phyloP scores from a whole-genome alignment of 257 asterid genomes.

The Lavandula angustifolia region DNA sequence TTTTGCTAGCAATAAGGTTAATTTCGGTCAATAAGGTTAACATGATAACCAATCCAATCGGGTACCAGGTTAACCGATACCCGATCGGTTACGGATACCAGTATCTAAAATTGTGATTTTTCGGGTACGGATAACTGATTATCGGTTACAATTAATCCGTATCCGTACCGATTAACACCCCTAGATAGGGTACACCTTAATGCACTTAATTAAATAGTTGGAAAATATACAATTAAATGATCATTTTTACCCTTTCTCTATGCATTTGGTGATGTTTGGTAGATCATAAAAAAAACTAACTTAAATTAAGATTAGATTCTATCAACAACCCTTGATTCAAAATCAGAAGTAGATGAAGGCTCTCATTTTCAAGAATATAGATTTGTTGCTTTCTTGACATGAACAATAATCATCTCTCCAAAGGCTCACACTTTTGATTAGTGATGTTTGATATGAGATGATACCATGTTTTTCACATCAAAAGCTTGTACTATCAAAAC shows the following conservation, averaged over 20 bases:
- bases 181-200: constrained; percentile 12
- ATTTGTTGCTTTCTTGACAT: constrained; percentile 36
- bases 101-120: too few species aligned
- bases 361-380: constrained; percentile 37
- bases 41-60: too few species aligned
- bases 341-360: constrained; percentile 41
- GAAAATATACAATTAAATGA: constrained; percentile 25
- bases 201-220: constrained; percentile 23
- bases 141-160: too few species aligned
- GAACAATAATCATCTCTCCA: too few species aligned
- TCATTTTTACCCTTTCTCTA: constrained; percentile 23
- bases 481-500: constrained; percentile 6
- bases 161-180: too few species aligned
- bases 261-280: constrained; percentile 51
- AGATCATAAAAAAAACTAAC: constrained; percentile 44
- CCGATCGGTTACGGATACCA: too few species aligned
- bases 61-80: too few species aligned
- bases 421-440: too few species aligned
- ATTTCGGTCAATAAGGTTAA: too few species aligned
- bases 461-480: constrained; percentile 4
- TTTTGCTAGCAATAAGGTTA: too few species aligned
- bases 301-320: constrained; percentile 50
- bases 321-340: constrained; percentile 49
- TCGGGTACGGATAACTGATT: too few species aligned
- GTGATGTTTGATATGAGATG: too few species aligned